A percentile compares a stretch with the other conserved stretches of the same genome.
These are phyloP conservation scores for Xerocomellus amylosporus DNA, from an alignment of 768 basidiomycete genomes.

Conservation along the genomic window DNA sequence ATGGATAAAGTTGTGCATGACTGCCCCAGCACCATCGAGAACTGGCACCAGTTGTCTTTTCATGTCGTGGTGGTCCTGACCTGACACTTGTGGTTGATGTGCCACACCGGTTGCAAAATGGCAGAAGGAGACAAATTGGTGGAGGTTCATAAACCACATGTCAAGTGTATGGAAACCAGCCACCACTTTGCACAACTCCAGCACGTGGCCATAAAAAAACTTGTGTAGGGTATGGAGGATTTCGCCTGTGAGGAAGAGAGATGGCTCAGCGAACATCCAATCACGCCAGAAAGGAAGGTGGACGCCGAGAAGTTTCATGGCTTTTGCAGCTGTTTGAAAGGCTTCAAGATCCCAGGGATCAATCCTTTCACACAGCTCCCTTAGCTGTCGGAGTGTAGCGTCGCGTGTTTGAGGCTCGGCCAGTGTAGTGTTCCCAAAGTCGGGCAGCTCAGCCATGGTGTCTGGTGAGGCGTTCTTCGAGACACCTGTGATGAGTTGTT, in stretches of 20 bases:
- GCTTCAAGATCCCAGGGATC: constrained; percentile 27
- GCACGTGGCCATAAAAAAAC: constrained; percentile 4
- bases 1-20: background rate
- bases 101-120: background rate
- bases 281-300: background rate
- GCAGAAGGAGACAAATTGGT: background rate
- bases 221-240: constrained; percentile 7
- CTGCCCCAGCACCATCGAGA: background rate
- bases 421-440: constrained; percentile 11
- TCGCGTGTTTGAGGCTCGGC: background rate
- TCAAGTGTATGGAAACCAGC: background rate
- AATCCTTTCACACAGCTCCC: background rate
- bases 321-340: constrained; percentile 16
- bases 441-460: background rate
- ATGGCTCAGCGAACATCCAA: background rate
- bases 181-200: constrained; percentile 7
- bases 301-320: background rate
- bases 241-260: background rate
- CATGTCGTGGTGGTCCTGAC: background rate
- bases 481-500: constrained; percentile 7
- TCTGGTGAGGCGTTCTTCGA: constrained; percentile 14
- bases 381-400: background rate
- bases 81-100: background rate
- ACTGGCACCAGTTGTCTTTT: background rate
- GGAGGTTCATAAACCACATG: background rate